These are phyloP conservation scores for Colletotrichum eremochloae DNA, from an alignment of 2,329 filamentous ascomycete genomes.

Conservation along the genomic window DNA sequence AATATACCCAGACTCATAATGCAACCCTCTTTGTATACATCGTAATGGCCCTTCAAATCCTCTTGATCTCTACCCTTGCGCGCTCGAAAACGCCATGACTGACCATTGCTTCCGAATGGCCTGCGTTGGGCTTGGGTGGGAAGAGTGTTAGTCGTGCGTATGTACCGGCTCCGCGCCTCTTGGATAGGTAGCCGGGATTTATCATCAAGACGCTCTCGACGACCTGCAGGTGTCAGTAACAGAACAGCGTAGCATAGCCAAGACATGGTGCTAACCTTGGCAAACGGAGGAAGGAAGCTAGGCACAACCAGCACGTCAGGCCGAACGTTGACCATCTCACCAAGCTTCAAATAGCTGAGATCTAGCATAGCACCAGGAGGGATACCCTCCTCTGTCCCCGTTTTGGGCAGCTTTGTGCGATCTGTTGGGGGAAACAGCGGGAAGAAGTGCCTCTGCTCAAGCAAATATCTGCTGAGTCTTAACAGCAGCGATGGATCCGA, in stretches of 20 bases:
- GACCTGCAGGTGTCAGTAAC: conserved; percentile 68
- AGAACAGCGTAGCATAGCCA: background rate
- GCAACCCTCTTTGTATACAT: conserved; percentile 25
- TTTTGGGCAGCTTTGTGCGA: conserved; percentile 75
- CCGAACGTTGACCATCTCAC: conserved; percentile 88
- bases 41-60: conserved; percentile 65
- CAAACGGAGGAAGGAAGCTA: conserved; percentile 86
- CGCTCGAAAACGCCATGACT: conserved; percentile 85
- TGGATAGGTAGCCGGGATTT: conserved; percentile 90
- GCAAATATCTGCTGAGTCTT: conserved; percentile 80
- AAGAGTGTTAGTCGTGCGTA: conserved; percentile 85
- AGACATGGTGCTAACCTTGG: conserved; percentile 73
- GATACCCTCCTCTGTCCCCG: conserved; percentile 69
- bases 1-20: conserved; percentile 44
- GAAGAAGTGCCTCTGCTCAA: conserved; percentile 93
- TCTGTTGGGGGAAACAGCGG: conserved; percentile 88
- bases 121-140: conserved; percentile 69
- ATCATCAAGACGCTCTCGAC: conserved; percentile 91
- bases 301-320: conserved; percentile 90
- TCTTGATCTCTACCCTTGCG: conserved; percentile 87
- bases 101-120: conserved; percentile 71
- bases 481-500: conserved; percentile 73
- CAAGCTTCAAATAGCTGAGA: conserved; percentile 85
- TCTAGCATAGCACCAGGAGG: conserved; percentile 85
- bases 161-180: conserved; percentile 85